Evolutionary conservation across 352 stramenopile species (phyloP).

Genomic region (Saprolegnia diclina): DNA sequence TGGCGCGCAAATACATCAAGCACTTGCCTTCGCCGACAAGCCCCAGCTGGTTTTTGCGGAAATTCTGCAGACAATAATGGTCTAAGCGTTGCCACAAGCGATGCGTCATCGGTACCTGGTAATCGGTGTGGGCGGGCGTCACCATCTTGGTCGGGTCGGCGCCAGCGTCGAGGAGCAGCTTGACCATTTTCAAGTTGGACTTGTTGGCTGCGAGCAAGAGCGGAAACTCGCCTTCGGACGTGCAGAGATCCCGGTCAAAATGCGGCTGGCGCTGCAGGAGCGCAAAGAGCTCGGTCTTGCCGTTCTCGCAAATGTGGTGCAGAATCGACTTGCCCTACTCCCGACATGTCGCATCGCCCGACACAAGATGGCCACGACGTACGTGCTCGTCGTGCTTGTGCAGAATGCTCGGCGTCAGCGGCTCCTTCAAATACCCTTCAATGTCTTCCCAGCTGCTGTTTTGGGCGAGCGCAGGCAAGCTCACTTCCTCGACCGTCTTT

Average conservation of each 20-base stretch:
- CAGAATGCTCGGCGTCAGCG: not conserved
- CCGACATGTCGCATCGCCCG: not conserved
- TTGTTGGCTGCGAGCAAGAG: conserved; percentile 1
- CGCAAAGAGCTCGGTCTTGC: conserved; percentile 15
- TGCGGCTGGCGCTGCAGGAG: not conserved
- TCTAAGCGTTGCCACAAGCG: not conserved
- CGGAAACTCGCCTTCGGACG: conserved; percentile 6
- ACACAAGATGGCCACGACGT: not conserved
- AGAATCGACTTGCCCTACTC: conserved; percentile 4
- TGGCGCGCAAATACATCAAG: not conserved
- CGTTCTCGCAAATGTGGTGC: conserved; percentile 17
- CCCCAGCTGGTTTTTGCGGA: not conserved
- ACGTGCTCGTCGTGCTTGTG: conserved; percentile 4
- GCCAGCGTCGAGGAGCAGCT: conserved; percentile 4
- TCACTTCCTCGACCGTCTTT: conserved; percentile 4
- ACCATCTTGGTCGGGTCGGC: not conserved
- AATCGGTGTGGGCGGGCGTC: not conserved
- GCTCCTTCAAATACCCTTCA: not conserved
- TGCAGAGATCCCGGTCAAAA: conserved; percentile 6
- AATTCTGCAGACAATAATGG: not conserved
- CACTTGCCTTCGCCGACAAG: not conserved
- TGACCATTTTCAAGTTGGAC: not conserved
- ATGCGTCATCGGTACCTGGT: not conserved
- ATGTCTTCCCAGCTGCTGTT: conserved; percentile 11
- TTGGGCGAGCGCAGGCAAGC: conserved; percentile 9